Percentiles rank a stretch among this genome's conserved stretches.
Evolutionary conservation across 306 rosid species (phyloP).

Genomic region (Abrus pulchellus): DNA sequence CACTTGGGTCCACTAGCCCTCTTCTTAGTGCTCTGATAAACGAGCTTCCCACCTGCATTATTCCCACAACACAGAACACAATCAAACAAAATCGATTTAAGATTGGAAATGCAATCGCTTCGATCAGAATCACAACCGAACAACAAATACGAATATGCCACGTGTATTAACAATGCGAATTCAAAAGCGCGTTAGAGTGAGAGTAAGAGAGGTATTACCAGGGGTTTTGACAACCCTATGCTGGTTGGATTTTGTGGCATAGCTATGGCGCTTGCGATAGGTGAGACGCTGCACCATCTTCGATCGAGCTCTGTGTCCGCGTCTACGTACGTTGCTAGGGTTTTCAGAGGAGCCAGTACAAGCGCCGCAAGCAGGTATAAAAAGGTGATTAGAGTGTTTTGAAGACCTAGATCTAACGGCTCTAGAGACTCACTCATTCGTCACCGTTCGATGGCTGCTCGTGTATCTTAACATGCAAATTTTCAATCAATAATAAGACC

Average conservation of each 20-base stretch:
- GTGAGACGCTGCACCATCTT: constrained; percentile 87
- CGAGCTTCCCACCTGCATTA: constrained; percentile 74
- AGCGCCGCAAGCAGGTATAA: constrained; percentile 27
- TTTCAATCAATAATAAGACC: no score
- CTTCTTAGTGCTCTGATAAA: constrained; percentile 80
- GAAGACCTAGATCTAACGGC: constrained; percentile 56
- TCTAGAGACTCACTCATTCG: not conserved
- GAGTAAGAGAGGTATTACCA: constrained; percentile 41
- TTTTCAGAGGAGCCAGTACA: constrained; percentile 34
- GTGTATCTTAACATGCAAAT: no score
- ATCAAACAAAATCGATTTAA: not conserved
- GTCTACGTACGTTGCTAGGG: constrained; percentile 37
- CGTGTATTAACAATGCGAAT: not conserved
- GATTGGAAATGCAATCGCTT: not conserved
- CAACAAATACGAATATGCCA: no score
- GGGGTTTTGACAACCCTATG: constrained; percentile 83
- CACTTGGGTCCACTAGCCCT: constrained; percentile 85
- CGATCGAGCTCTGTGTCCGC: constrained; percentile 17
- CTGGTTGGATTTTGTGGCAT: constrained; percentile 81
- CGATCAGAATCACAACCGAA: not conserved
- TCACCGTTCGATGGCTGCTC: constrained; percentile 27
- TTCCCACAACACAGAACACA: not conserved
- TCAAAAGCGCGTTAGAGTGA: not conserved
- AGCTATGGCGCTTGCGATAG: constrained; percentile 75
- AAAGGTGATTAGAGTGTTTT: not conserved